Base-by-base conservation (phyloP, 768 basidiomycete genomes). In the Naganishia vishniacii region DNA sequence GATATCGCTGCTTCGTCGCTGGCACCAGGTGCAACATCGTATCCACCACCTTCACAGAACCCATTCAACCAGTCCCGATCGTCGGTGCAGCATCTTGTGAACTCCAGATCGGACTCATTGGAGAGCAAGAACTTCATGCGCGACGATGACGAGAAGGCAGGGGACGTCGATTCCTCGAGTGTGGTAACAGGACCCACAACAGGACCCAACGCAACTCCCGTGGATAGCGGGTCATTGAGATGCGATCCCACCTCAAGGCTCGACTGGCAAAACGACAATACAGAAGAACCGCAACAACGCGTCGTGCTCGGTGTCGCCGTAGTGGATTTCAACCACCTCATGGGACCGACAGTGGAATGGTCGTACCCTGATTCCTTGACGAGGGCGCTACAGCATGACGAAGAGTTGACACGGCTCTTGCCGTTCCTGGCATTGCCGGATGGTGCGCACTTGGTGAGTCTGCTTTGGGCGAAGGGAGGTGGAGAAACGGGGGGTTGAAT, bases 341-440 rank as follows among this genome's bases (percentile, higher is more conserved):
- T 97, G 49, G 95, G 95, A 0, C 95, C 95, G 20, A 86, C 84
- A 49, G 88, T 98, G 61, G 92, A 99, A 62, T 81, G 78, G 60
- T 67, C 77, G 5, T 76, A 79, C 68, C 80, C 81, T 1, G 64
- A 69, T 0, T 51, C 70, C 2, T 83, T 94, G 31, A 86, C 88
- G 67, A 83, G 59, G 5, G 74, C 74, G 18, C 56, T 77, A 6
- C 56, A 67, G 26, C 64, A 88, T 37, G 86, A 98, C 73, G 88
- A 91, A 65, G 89, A 93, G 73, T 81, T 97, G 29, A 80, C 81
- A 34, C 88, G 86, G 75, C 85, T 91, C 34, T 80, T 99, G 31
- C 95, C 95, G 0, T 98, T 99, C 79, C 82, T 99, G 13, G 95
- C 95, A 0, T 82, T 99, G 28, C 95, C 95, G 1, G 95, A 99